phyloP scores from a whole-genome alignment of 306 rosid species.

The Rubus idaeus region DNA sequence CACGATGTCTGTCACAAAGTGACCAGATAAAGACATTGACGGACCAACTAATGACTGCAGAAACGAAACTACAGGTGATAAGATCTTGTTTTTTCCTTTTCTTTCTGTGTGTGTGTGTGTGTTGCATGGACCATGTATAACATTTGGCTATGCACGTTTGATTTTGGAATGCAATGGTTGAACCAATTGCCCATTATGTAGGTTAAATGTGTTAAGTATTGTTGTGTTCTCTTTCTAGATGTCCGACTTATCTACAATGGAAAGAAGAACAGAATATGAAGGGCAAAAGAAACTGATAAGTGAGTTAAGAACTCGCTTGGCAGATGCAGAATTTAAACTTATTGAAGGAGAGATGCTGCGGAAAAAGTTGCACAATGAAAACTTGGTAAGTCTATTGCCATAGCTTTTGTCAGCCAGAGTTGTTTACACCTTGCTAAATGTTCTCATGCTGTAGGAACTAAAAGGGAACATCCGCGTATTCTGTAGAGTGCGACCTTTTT shows the following conservation, averaged over 20 bases:
- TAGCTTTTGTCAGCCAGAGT: constrained; percentile 8
- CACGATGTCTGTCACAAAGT: constrained; percentile 64
- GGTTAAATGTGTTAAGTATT: constrained; percentile 10
- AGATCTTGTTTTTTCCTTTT: constrained; percentile 11
- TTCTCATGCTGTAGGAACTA: constrained; percentile 59
- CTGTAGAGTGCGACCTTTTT: constrained; percentile 92
- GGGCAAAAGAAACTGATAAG: constrained; percentile 61
- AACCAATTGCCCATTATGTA: constrained; percentile 8
- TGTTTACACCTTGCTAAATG: constrained; percentile 16
- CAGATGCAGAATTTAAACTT: constrained; percentile 76
- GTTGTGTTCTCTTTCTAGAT: constrained; percentile 47
- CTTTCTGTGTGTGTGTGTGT: not conserved
- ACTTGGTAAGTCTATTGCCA: constrained; percentile 58
- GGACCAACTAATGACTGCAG: constrained; percentile 59
- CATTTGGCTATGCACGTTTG: constrained; percentile 19
- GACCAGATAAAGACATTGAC: constrained; percentile 54
- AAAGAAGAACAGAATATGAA: constrained; percentile 76
- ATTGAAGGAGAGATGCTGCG: constrained; percentile 86
- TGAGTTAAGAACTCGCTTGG: constrained; percentile 67
- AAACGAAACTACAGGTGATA: constrained; percentile 73
- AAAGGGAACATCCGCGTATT: constrained; percentile 97
- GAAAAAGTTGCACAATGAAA: constrained; percentile 85
- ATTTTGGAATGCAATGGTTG: not conserved
- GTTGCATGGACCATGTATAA: constrained; percentile 2
- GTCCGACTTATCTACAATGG: constrained; percentile 67